Base-by-base conservation (phyloP, 23 red algal genomes). In the Pyropia haitanensis region DNA sequence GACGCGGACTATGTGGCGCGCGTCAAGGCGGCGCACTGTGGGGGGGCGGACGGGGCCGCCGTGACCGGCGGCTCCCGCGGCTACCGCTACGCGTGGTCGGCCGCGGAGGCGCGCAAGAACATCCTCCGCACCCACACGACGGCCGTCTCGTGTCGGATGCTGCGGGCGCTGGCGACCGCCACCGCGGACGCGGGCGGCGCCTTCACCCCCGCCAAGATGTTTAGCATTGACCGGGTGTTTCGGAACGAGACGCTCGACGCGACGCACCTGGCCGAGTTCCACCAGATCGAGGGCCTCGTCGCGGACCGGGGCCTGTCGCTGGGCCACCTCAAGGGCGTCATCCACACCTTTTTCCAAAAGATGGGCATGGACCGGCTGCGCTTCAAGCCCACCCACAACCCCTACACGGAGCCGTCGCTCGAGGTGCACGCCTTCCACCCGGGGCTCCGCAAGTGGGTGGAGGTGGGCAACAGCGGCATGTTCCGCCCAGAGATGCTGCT, bases 371-470 rank as follows among this genome's bases (percentile, higher is more conserved):
- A 64, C 18, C 72, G 76, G 44, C 51, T 96, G 65, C 78, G 83
- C 27, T 96, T 96, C 85, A 96, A 96, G 63, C 92, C 92, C 10
- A 81, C 92, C 23, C 82, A 96, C 56, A 96, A 96, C 58, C 92
- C 92, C 8, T 96, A 96, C 63, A 96, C 92, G 14, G 88, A 88
- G 29, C 92, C 92, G 29, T 90, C 84, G 28, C 50, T 96, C 44
- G 92, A 96, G 68, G 90, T 96, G 24, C 83, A 81, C 65, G 72
- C 85, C 0, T 96, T 73, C 64, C 92, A 96, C 73, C 64, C 75
- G 34, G 83, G 78, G 27, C 75, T 96, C 3, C 49, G 64, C 29
- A 88, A 89, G 23, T 96, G 92, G 92, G 92, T 96, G 14, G 92
- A 96, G 73, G 83, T 96, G 2, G 92, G 92, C 48, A 96, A 96